These are phyloP conservation scores for Mycena kentingensis DNA, from an alignment of 768 basidiomycete genomes.

Conservation along the genomic window DNA sequence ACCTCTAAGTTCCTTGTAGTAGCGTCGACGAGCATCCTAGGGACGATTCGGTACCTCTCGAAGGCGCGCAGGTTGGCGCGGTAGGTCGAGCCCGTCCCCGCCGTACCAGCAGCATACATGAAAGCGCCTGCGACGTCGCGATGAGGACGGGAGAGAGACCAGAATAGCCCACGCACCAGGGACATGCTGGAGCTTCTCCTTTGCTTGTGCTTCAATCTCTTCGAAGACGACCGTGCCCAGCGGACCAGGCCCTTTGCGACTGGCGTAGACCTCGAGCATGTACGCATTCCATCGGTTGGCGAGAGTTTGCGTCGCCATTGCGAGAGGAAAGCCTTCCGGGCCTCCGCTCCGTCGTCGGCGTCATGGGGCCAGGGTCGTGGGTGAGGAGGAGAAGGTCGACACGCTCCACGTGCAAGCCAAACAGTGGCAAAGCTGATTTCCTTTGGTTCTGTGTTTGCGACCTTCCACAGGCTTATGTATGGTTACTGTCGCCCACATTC, in stretches of 20 bases:
- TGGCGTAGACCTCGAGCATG: constrained; percentile 41
- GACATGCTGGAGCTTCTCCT: constrained; percentile 60
- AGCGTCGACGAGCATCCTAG: constrained; percentile 71
- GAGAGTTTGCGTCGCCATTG: no score
- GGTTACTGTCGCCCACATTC: no score
- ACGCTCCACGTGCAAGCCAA: no score
- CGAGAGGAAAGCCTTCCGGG: no score
- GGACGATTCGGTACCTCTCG: constrained; percentile 72
- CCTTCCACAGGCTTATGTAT: no score
- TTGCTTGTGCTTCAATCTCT: constrained; percentile 67
- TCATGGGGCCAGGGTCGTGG: no score
- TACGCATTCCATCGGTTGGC: constrained; percentile 52
- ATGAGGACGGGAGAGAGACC: no score
- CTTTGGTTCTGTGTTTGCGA: no score
- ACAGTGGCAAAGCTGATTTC: no score
- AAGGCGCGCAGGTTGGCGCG: constrained; percentile 65
- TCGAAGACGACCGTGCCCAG: constrained; percentile 63
- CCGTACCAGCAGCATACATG: constrained; percentile 76
- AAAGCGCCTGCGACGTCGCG: constrained; percentile 54
- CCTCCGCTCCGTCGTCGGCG: no score
- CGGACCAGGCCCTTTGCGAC: constrained; percentile 42
- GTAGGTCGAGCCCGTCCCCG: constrained; percentile 71
- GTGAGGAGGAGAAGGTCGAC: no score
- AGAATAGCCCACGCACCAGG: constrained; percentile 46
- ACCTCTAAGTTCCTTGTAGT: constrained; percentile 63